Conservation (phyloP, 345 rosid genomes). For the Acer saccharum region DNA sequence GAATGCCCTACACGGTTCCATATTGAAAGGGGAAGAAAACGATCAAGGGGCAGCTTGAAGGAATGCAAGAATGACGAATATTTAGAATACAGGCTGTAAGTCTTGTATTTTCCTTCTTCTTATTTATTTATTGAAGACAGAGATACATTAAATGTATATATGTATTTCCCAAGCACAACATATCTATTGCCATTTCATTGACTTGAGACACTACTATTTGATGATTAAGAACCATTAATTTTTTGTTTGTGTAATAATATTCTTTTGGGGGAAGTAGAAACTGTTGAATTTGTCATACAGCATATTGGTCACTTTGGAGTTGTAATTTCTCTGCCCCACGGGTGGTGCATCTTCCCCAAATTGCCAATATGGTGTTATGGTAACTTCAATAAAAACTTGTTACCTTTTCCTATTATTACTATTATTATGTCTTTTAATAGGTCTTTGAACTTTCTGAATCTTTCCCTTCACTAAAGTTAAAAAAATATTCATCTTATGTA, state of each 20-base stretch:
- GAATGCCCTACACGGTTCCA: constrained; percentile 85
- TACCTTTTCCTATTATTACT: no score
- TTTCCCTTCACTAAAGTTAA: neutral
- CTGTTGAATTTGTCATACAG: neutral
- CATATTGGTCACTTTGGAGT: neutral
- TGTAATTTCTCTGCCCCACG: neutral
- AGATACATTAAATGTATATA: no score
- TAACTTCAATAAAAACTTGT: neutral
- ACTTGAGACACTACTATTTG: neutral
- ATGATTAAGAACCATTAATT: neutral
- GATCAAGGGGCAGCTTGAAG: constrained; percentile 65
- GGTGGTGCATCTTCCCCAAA: neutral
- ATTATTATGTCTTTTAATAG: neutral
- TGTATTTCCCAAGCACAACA: neutral
- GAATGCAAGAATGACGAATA: constrained; percentile 78
- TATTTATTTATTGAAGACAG: no score
- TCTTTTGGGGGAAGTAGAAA: neutral
- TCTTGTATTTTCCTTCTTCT: neutral
- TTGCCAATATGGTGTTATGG: neutral
- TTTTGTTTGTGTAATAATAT: no score
- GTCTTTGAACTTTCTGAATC: neutral
- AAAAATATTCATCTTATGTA: neutral
- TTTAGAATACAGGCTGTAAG: constrained; percentile 82
- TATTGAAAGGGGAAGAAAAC: constrained; percentile 84
- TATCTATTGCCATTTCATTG: neutral